phyloP scores from a whole-genome alignment of 2,329 filamentous ascomycete genomes.

The Colletotrichum musicola region DNA sequence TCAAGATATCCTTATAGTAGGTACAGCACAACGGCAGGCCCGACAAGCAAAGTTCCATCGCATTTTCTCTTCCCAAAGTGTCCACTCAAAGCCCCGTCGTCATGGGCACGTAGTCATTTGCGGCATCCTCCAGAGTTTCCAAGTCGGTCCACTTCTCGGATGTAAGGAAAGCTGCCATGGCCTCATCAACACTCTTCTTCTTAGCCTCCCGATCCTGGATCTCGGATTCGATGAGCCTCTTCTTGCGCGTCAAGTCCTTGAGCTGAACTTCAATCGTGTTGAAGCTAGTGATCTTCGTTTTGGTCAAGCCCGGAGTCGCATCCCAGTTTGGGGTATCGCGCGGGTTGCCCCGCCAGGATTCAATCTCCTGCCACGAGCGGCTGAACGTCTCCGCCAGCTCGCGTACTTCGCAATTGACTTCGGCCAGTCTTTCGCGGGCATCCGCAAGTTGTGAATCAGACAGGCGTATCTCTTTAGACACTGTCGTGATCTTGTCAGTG shows the following conservation, averaged over 20 bases:
- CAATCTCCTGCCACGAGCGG: constrained; percentile 7
- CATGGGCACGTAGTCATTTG: neutral
- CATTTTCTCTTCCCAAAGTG: too few species aligned
- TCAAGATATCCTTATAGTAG: too few species aligned
- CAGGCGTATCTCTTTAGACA: neutral
- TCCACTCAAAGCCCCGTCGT: neutral
- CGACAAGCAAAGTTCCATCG: too few species aligned
- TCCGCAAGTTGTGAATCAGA: constrained; percentile 1
- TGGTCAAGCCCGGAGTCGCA: neutral
- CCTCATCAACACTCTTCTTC: neutral
- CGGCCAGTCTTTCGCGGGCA: neutral
- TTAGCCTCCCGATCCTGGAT: constrained; percentile 4
- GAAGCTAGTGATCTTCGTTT: neutral
- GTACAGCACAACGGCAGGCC: too few species aligned
- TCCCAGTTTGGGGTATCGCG: neutral
- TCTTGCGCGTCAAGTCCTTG: constrained; percentile 6
- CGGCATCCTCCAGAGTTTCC: constrained; percentile 9
- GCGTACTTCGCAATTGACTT: neutral
- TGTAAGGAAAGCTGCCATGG: neutral
- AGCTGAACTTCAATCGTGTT: constrained; percentile 5
- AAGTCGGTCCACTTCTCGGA: neutral
- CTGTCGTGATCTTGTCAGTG: neutral
- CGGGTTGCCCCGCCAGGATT: neutral
- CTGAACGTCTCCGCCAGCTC: neutral
- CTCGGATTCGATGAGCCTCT: constrained; percentile 7